These are phyloP conservation scores for Sporothrix variecibatus DNA, from an alignment of 2,329 filamentous ascomycete genomes.

Conservation along the genomic window DNA sequence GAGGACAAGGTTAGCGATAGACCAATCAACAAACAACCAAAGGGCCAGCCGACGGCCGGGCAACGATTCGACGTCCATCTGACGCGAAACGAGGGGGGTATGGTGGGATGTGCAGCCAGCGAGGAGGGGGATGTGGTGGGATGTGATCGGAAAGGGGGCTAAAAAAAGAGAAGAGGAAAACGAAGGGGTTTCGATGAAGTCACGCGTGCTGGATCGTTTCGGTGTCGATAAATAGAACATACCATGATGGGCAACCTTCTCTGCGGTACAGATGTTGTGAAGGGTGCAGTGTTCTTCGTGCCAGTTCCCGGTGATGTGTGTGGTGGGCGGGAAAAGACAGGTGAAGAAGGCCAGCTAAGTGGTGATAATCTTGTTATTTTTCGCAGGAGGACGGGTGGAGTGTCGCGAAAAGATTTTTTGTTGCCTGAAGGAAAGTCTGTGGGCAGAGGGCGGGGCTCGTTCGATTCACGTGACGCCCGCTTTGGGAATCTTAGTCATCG, in stretches of 20 bases:
- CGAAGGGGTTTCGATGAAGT: neutral
- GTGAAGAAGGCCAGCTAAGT: constrained; percentile 14
- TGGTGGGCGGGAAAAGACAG: constrained; percentile 23
- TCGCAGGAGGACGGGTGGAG: constrained; percentile 19
- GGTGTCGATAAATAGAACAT: constrained; percentile 29
- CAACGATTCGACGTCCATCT: neutral
- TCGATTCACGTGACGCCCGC: constrained; percentile 18
- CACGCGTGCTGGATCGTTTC: neutral
- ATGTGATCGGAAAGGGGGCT: neutral
- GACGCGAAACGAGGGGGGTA: constrained; percentile 5
- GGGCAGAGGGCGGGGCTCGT: constrained; percentile 28
- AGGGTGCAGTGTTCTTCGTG: constrained; percentile 24
- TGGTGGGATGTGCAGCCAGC: constrained; percentile 5
- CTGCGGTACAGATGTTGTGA: constrained; percentile 36
- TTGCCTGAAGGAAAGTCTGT: constrained; percentile 23
- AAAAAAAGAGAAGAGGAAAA: neutral
- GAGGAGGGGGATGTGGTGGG: neutral
- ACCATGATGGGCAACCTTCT: constrained; percentile 58
- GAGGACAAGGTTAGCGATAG: constrained; percentile 22
- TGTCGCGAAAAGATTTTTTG: constrained; percentile 28
- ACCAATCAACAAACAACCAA: constrained; percentile 19
- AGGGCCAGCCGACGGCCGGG: neutral
- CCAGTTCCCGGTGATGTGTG: constrained; percentile 20
- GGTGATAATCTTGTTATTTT: constrained; percentile 24
- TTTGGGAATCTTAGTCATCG: constrained; percentile 2